Evolutionary conservation across 2,329 filamentous ascomycete species (phyloP).

Genomic region (Fusarium sp.): DNA sequence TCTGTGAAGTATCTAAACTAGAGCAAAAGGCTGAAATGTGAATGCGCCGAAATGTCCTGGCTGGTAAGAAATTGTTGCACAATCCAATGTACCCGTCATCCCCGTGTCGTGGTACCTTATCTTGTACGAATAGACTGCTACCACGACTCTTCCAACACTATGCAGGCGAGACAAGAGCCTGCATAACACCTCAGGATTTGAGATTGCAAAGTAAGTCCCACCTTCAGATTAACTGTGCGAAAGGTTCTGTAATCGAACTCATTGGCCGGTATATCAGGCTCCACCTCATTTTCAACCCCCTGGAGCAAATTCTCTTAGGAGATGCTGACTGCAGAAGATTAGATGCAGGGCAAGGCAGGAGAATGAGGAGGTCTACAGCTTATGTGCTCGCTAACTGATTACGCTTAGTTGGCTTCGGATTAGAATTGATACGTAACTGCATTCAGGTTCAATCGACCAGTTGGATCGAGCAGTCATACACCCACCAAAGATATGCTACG

Average conservation of each 20-base stretch:
- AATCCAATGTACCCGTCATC: neutral
- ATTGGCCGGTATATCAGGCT: constrained; percentile 4
- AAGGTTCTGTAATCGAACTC: neutral
- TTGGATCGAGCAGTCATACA: neutral
- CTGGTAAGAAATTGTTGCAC: neutral
- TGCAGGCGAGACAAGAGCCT: neutral
- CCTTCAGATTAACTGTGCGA: neutral
- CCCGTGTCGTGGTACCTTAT: neutral
- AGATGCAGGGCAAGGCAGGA: neutral
- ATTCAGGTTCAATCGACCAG: neutral
- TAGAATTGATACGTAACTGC: neutral
- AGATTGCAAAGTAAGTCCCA: neutral
- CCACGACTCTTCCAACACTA: neutral
- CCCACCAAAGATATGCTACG: neutral
- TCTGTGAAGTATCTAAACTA: neutral
- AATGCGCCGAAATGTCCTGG: neutral
- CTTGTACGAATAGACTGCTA: neutral
- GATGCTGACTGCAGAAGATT: neutral
- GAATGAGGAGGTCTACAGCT: neutral
- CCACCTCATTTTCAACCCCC: constrained; percentile 6
- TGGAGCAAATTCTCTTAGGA: neutral
- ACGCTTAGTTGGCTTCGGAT: neutral
- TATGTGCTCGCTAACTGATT: neutral
- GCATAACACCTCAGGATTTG: neutral
- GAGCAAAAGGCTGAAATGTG: constrained; percentile 12